A percentile compares a stretch with the other conserved stretches of the same genome.
phyloP scores from a whole-genome alignment of 257 asterid genomes.

The Solanum bulbocastanum region DNA sequence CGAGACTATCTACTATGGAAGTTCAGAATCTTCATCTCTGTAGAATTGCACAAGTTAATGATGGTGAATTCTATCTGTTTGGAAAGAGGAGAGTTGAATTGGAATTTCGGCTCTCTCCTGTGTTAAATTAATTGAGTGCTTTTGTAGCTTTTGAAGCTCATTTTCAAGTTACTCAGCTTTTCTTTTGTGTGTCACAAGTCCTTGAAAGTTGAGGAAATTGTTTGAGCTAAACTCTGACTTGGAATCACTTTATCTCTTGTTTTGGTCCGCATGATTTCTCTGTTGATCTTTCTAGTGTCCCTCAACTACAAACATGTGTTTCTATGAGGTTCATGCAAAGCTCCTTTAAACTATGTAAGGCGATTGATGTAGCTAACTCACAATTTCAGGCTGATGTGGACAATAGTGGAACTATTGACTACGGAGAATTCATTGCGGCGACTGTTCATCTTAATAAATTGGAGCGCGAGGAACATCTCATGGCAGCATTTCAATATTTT shows the following conservation, averaged over 20 bases:
- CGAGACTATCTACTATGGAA: background rate
- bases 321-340: background rate
- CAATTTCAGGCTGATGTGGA: constrained; percentile 75
- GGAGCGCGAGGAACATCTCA: constrained; percentile 79
- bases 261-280: background rate
- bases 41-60: background rate
- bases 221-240: background rate
- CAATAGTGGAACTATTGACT: constrained; percentile 78
- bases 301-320: background rate
- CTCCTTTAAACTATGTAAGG: background rate
- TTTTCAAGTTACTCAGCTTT: background rate
- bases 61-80: background rate
- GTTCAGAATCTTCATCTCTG: background rate
- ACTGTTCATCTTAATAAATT: constrained; percentile 71
- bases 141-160: background rate
- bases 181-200: background rate
- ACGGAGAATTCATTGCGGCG: constrained; percentile 79
- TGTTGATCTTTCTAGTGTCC: background rate
- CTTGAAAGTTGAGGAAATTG: background rate
- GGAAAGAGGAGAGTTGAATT: background rate
- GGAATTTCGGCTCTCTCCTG: background rate
- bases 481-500: constrained; percentile 73
- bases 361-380: background rate
- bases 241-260: background rate
- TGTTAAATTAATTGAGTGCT: background rate